Conservation (phyloP, 345 rosid genomes). For the Lepidium aucheri region DNA sequence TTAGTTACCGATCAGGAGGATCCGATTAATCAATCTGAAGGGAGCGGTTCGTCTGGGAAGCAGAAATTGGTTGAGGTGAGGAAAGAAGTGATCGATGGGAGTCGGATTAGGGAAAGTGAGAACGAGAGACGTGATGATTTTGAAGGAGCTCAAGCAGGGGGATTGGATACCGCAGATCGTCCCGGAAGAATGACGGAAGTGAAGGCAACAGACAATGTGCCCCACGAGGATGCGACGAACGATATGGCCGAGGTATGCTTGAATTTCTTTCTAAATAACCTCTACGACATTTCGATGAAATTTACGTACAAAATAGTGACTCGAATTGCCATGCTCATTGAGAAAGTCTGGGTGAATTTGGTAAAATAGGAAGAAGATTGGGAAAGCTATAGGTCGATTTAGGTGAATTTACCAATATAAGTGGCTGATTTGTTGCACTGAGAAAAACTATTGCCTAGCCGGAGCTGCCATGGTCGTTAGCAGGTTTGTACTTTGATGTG, state of each 20-base stretch:
- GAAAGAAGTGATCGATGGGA: constrained; percentile 12
- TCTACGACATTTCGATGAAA: not conserved
- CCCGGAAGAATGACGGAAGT: not conserved
- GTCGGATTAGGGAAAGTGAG: constrained; percentile 8
- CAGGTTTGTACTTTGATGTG: not conserved
- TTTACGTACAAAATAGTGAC: not conserved
- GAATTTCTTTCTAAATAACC: not conserved
- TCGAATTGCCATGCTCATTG: not conserved
- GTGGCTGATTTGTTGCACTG: not conserved
- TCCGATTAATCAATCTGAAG: not conserved
- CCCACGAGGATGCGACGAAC: constrained; percentile 16
- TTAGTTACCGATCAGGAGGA: not conserved
- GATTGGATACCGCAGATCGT: constrained; percentile 19
- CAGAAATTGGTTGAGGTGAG: constrained; percentile 23
- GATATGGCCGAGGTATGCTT: constrained; percentile 28
- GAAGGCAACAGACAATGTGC: constrained; percentile 4
- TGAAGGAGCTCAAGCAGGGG: constrained; percentile 5
- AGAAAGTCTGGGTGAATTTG: not conserved
- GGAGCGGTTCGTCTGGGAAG: constrained; percentile 6
- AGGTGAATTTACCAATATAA: not conserved
- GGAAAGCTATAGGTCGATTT: not conserved
- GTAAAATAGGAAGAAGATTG: not conserved
- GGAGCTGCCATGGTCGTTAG: not conserved
- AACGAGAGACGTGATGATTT: constrained; percentile 3
- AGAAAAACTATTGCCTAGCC: not conserved